These are phyloP conservation scores for Microcyclospora pomicola DNA, from an alignment of 2,329 filamentous ascomycete genomes.

Conservation along the genomic window DNA sequence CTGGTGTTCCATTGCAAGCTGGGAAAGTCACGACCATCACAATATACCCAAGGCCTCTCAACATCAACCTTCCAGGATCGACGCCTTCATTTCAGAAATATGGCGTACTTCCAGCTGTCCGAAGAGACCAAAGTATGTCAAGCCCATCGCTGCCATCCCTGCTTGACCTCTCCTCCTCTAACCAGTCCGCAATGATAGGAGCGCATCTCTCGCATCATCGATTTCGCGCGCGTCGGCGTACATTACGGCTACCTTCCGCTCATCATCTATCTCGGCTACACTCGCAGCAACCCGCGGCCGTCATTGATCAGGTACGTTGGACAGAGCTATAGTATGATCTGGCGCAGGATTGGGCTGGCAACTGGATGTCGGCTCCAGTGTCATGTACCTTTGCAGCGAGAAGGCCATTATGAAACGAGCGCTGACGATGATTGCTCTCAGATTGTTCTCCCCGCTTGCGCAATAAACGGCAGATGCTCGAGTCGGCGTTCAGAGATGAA, in stretches of 20 bases:
- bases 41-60: not conserved
- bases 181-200: slow-evolving; percentile 43
- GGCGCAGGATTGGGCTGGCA: not conserved
- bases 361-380: not conserved
- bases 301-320: slow-evolving; percentile 54
- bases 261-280: slow-evolving; percentile 95
- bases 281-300: slow-evolving; percentile 81
- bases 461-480: slow-evolving; percentile 10
- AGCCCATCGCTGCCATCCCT: not conserved
- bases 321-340: not conserved
- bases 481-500: too few relatives aligned
- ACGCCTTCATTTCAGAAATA: slow-evolving; percentile 3
- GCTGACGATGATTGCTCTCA: not conserved
- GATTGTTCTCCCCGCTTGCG: slow-evolving; percentile 19
- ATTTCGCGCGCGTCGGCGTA: slow-evolving; percentile 67
- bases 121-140: slow-evolving; percentile 90
- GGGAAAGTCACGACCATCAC: too few relatives aligned
- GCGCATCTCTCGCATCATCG: slow-evolving; percentile 94
- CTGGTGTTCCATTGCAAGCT: too few relatives aligned
- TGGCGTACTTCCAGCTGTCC: slow-evolving; percentile 49
- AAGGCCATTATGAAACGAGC: not conserved
- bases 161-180: too few relatives aligned
- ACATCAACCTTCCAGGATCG: not conserved
- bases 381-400: not conserved
- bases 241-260: slow-evolving; percentile 83